phyloP scores from a whole-genome alignment of 208 protist species.

The Trichomonas gallinae region DNA sequence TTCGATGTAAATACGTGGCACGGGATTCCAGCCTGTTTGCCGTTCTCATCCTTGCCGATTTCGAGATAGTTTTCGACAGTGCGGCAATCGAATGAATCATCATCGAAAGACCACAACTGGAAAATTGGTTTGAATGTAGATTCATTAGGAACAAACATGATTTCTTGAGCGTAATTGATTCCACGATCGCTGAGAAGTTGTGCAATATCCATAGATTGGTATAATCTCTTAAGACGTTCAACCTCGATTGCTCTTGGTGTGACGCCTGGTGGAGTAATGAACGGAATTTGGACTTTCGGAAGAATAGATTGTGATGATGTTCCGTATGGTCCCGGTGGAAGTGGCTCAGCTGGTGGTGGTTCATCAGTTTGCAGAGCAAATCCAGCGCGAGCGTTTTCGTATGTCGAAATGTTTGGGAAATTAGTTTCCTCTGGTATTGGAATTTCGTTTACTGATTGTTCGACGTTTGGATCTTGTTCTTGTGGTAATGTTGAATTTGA shows the following conservation, averaged over 20 bases:
- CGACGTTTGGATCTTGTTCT: not conserved
- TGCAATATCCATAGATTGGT: not conserved
- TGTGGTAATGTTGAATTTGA: not conserved
- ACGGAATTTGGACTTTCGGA: constrained; percentile 22
- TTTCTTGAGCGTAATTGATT: not conserved
- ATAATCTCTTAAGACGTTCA: not conserved
- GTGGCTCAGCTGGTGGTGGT: not conserved
- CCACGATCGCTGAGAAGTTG: not conserved
- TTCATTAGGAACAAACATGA: not conserved
- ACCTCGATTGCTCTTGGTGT: not conserved
- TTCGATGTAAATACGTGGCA: not conserved
- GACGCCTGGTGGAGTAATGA: not conserved
- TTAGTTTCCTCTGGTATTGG: not conserved
- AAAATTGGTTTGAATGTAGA: not conserved
- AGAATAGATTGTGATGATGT: not conserved
- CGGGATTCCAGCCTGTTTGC: not conserved
- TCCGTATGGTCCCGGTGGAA: not conserved
- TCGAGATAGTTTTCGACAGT: not conserved
- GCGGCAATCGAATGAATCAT: not conserved
- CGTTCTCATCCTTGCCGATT: not conserved
- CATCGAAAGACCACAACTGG: constrained; percentile 19
- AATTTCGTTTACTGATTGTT: not conserved
- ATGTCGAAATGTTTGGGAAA: constrained; percentile 17
- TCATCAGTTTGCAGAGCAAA: not conserved
- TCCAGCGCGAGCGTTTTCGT: not conserved